Conservation (phyloP, 208 protist genomes). For the Polymyxa betae region DNA sequence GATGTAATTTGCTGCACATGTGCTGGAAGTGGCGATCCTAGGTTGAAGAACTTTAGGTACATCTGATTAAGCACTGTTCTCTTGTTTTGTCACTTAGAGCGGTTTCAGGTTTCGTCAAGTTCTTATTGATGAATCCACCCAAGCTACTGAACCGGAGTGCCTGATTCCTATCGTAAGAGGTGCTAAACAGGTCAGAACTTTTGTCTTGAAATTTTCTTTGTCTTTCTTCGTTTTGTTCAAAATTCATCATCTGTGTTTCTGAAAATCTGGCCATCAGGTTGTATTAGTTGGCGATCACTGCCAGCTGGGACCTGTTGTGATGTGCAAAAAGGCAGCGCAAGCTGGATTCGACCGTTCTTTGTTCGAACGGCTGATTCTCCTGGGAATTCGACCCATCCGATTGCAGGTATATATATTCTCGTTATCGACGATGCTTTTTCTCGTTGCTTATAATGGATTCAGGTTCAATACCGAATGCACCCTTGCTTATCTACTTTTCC, state of each 20-base stretch:
- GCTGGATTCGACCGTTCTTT: slow-evolving; percentile 87
- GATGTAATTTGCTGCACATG: slow-evolving; percentile 95
- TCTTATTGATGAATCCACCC: slow-evolving; percentile 93
- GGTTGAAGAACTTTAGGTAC: slow-evolving; percentile 75
- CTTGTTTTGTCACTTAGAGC: not conserved
- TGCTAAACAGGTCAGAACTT: slow-evolving; percentile 85
- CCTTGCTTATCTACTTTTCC: slow-evolving; percentile 90
- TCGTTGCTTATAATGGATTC: not conserved
- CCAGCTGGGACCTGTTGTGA: slow-evolving; percentile 93
- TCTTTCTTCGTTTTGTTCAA: not conserved
- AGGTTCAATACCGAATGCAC: slow-evolving; percentile 98
- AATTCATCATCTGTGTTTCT: not conserved
- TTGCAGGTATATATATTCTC: slow-evolving; percentile 74
- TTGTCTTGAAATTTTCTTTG: not conserved
- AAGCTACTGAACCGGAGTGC: slow-evolving; percentile 89
- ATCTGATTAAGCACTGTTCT: not conserved
- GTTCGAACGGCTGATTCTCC: slow-evolving; percentile 90
- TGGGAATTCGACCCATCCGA: slow-evolving; percentile 83
- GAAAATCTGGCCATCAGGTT: not conserved
- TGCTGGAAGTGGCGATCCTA: slow-evolving; percentile 84
- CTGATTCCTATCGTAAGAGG: slow-evolving; percentile 92
- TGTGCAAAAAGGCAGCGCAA: slow-evolving; percentile 85
- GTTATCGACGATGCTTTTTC: not conserved
- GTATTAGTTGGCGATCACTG: slow-evolving; percentile 90
- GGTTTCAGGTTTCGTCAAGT: slow-evolving; percentile 81